phyloP scores from a whole-genome alignment of 805 yeast species.

The Kluyveromyces siamensis region DNA sequence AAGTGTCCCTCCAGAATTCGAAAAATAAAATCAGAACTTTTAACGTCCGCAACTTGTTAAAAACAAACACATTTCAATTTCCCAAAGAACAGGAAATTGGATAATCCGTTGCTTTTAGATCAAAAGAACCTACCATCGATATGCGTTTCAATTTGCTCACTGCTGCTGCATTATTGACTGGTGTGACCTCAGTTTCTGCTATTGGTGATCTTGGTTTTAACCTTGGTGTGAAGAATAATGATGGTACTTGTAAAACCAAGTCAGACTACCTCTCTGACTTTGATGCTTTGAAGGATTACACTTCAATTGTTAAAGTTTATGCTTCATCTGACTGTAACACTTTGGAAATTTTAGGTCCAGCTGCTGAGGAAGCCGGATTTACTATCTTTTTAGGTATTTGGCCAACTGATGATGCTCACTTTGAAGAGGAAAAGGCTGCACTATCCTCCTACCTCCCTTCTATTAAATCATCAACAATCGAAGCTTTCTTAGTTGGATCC shows the following conservation, averaged over 20 bases:
- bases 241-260: slow-evolving; percentile 68
- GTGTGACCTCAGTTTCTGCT: slow-evolving; percentile 44
- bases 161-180: slow-evolving; percentile 34
- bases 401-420: slow-evolving; percentile 86
- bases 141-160: slow-evolving; percentile 33
- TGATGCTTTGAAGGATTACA: slow-evolving; percentile 44
- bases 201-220: slow-evolving; percentile 72
- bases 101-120: background rate
- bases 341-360: slow-evolving; percentile 75
- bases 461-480: slow-evolving; percentile 58
- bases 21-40: too few species aligned
- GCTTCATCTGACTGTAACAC: slow-evolving; percentile 95
- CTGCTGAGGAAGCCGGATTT: slow-evolving; percentile 71
- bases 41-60: too few species aligned
- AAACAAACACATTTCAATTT: too few species aligned
- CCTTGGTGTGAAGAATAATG: slow-evolving; percentile 72
- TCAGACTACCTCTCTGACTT: slow-evolving; percentile 66
- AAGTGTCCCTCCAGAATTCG: background rate
- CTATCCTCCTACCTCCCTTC: slow-evolving; percentile 61
- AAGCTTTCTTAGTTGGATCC: slow-evolving; percentile 83
- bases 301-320: slow-evolving; percentile 69
- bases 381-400: slow-evolving; percentile 77
- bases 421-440: slow-evolving; percentile 63
- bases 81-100: background rate
- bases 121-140: background rate